phyloP scores from a whole-genome alignment of 2,329 filamentous ascomycete genomes.

The Colletotrichum truncatum region DNA sequence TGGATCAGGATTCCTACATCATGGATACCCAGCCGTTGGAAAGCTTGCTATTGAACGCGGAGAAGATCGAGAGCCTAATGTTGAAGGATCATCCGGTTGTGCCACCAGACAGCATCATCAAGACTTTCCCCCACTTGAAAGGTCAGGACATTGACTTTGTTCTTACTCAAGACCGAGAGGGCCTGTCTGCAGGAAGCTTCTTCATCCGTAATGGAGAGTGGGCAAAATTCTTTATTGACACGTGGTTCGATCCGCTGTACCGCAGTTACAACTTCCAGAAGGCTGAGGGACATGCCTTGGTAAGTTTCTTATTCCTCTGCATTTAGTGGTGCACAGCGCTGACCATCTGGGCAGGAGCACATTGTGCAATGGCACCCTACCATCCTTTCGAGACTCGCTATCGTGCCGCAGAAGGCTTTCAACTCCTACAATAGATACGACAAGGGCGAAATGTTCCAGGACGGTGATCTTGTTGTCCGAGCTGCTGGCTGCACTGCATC shows the following conservation, averaged over 20 bases:
- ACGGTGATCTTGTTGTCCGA: conserved; percentile 85
- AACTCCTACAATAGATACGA: conserved; percentile 76
- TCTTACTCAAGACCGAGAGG: conserved; percentile 84
- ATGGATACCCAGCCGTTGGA: conserved; percentile 83
- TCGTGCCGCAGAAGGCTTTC: conserved; percentile 86
- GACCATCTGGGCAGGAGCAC: conserved; percentile 69
- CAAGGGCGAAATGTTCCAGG: conserved; percentile 71
- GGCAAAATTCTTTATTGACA: conserved; percentile 91
- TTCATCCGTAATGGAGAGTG: conserved; percentile 86
- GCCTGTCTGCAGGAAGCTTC: conserved; percentile 80
- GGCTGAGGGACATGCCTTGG: conserved; percentile 90
- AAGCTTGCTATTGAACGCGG: conserved; percentile 73
- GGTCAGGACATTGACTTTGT: conserved; percentile 83
- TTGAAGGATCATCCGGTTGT: conserved; percentile 87
- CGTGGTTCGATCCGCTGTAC: conserved; percentile 96
- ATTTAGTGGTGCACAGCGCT: background rate
- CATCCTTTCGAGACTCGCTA: conserved; percentile 85
- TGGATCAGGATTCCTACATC: conserved; percentile 86
- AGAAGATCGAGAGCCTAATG: conserved; percentile 80
- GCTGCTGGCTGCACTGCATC: conserved; percentile 76
- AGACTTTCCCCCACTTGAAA: conserved; percentile 86
- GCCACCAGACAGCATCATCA: conserved; percentile 96
- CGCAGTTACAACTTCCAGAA: conserved; percentile 96
- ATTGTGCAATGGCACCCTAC: conserved; percentile 98
- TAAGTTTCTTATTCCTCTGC: conserved; percentile 51